Base-by-base conservation (phyloP, 139 green algal genomes). In the Tetradesmus obliquus region DNA sequence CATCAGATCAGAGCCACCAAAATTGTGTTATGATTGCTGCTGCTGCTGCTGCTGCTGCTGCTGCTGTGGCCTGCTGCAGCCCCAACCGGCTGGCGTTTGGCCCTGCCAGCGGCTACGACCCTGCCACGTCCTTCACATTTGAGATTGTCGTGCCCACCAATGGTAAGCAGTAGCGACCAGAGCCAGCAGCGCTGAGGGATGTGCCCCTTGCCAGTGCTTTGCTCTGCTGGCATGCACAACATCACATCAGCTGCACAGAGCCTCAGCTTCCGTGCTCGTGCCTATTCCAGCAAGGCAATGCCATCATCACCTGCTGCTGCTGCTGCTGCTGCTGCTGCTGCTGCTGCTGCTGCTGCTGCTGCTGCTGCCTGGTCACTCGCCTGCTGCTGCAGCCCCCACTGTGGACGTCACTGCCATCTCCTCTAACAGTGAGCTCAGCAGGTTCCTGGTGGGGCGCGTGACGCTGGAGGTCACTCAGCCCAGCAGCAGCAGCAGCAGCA, bases 61-160 rank as follows among this genome's bases (percentile, higher is more conserved):
- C 32, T 45, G 32, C 32, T 71, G 60, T 86, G 13, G 10, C 9
- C 13, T n/a, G 19, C 51, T 60, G 81, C 81, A 86, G 81, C 58
- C 51, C 54, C 13, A 86, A 86, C 54, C 81, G 81, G 12, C 19
- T 86, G n/a, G 81, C 58, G 54, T 86, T 86, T 69, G 81, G 81
- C 53, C 81, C 81, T 45, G 17, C 7, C 60, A 71, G 60, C 9
- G 60, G 60, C 8, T 71, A 20, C 60, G 8, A 71, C 10, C 60
- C 60, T 19, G 60, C 60, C 60, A 71, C 19, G 60, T 15, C 60
- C 15, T 71, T 71, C 60, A 71, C 60, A 12, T 71, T 71, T 71
- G 60, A 71, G 60, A 71, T 71, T 13, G 19, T 20, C 9, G 60
- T 71, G 7, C 60, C 60, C 60, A 71, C 10, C 60, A 71, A 71